Base-by-base conservation (phyloP, 306 rosid species). In the Parietaria judaica region DNA sequence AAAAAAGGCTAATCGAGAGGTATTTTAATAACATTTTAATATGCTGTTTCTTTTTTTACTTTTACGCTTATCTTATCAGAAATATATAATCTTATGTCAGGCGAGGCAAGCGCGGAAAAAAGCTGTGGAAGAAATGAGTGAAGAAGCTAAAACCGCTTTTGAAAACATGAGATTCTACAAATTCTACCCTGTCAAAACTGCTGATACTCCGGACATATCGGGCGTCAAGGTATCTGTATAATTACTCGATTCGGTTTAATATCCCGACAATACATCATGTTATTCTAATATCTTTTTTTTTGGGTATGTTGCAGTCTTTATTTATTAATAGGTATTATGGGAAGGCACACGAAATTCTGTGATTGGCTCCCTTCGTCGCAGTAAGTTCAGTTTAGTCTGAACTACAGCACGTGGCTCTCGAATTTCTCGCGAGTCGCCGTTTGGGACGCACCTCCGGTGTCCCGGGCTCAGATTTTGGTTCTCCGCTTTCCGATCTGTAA, bases 271-370 rank as follows among this genome's bases (percentile, higher is more conserved):
- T 36, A 35, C 6, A 1, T 5, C 31, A 34, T n/a, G 15, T 49
- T 49, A 10, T 10, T n/a, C 53, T n/a, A 49, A 23, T 23, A 23
- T 23, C 31, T 10, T 49, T 49, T 49, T 49, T 10, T 49, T 49
- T 49, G 53, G 53, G 56, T 52, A 35, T 44, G 10, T 55, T 72
- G 82, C 85, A 89, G 95, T 84, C 90, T 43, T 80, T 79, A 38
- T 89, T 86, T 66, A 89, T 89, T 62, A 89, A 89, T 79, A 78
- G 96, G 83, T 89, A 86, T 62, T 86, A 83, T 1, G 96, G 96
- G 60, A 89, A 81, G 76, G 96, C 95, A 74, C 96, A 89, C 5
- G 88, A 83, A 74, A 75, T 89, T 68, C 84, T 89, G 69, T 83
- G 75, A 89, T 69, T 55, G 61, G 61, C 39, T n/a, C 23, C 9